Base-by-base conservation (phyloP, 768 basidiomycete species). In the Naganishia randhawae region DNA sequence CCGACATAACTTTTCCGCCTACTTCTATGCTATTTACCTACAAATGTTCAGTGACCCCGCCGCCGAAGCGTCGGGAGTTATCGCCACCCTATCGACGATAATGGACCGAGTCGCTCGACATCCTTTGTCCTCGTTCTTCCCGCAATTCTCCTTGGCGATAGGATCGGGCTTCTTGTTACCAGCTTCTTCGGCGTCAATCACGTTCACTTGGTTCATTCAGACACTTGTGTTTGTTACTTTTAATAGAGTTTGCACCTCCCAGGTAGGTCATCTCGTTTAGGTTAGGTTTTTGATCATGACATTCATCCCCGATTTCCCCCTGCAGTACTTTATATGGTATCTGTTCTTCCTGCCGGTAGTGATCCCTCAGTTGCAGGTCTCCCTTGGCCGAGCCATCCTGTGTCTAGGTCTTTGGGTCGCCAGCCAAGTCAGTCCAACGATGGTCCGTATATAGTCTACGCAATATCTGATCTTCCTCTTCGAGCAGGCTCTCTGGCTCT, bases 231-330 rank as follows among this genome's bases (percentile, higher is more conserved):
- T 99, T 74, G 94, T 97, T n/a, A 81, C 92, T 9, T 95, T 98
- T 82, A 99, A 98, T 79, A 94, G 95, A 80, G 96, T 99, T 61
- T 96, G 94, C 84, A 99, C 96, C 0, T 96, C 93, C 0, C 92
- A 95, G 84, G 92, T 90, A 72, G 71, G 83, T 22, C 7, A 48
- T 6, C n/a, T n/a, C 7, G 45, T 1, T 22, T 48, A 7, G 42
- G 14, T 17, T 77, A 53, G 53, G n/a, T n/a, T n/a, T n/a, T n/a
- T n/a, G n/a, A n/a, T n/a, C n/a, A n/a, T n/a, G n/a, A n/a, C n/a
- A n/a, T n/a, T n/a, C 6, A 37, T 14, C 19, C 5, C 31, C 37
- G 32, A 52, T 27, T 5, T 31, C 16, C 19, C 42, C 19, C 37
- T 3, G 41, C 80, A 98, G 90, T 99, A 99, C 79, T 99, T 98